Percentiles rank a stretch among this genome's conserved stretches.
Conservation (phyloP, 768 basidiomycete species). For the Amyloporia xantha region DNA sequence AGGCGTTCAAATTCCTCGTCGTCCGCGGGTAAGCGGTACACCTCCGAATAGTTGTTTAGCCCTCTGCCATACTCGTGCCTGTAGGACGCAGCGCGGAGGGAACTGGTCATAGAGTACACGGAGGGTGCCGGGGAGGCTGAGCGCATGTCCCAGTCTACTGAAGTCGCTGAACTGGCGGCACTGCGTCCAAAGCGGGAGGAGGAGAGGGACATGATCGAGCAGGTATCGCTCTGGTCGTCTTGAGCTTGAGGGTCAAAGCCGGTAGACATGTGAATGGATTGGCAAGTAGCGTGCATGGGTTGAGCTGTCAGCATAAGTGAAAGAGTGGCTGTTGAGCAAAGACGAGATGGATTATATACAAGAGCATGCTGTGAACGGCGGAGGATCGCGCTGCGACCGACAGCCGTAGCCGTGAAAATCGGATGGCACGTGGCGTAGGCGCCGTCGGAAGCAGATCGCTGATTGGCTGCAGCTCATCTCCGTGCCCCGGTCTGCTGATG, state of each 20-base stretch:
- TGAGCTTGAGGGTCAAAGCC: slow-evolving; percentile 28
- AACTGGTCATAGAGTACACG: slow-evolving; percentile 61
- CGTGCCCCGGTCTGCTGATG: slow-evolving; percentile 3
- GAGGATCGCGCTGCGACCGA: slow-evolving; percentile 15
- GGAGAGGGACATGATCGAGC: neutral
- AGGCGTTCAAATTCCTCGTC: slow-evolving; percentile 69
- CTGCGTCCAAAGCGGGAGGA: slow-evolving; percentile 31
- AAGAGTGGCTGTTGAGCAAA: slow-evolving; percentile 11
- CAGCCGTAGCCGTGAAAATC: slow-evolving; percentile 12
- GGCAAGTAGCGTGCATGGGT: slow-evolving; percentile 7
- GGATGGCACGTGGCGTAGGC: slow-evolving; percentile 6
- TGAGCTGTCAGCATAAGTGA: slow-evolving; percentile 7
- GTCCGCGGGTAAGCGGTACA: slow-evolving; percentile 74
- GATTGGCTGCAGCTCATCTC: slow-evolving; percentile 4
- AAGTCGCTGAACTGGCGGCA: slow-evolving; percentile 45
- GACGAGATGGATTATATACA: neutral
- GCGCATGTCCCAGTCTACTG: slow-evolving; percentile 53
- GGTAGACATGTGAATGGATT: slow-evolving; percentile 18
- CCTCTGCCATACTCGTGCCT: slow-evolving; percentile 62
- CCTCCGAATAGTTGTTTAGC: slow-evolving; percentile 72
- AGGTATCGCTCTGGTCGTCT: neutral
- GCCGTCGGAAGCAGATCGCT: neutral
- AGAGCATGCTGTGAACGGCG: slow-evolving; percentile 10
- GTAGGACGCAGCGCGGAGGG: slow-evolving; percentile 51
- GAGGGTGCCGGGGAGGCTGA: slow-evolving; percentile 64